phyloP scores from a whole-genome alignment of 2,329 filamentous ascomycete species.

The Aureobasidium namibiae region DNA sequence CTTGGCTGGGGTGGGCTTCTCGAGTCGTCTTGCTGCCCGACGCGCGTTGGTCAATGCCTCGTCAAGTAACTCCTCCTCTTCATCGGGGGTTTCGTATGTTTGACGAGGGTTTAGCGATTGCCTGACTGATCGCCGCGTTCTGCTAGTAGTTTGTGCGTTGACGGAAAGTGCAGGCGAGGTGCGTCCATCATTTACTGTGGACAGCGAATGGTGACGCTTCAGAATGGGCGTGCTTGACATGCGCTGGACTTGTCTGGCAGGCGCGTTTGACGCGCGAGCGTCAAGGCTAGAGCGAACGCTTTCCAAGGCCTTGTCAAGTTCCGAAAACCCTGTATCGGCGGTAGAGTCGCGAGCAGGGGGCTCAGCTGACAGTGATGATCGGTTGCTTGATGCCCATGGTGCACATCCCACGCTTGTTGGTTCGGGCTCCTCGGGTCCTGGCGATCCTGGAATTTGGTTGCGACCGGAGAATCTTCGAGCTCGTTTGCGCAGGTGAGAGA shows the following conservation, averaged over 20 bases:
- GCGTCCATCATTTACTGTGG: constrained; percentile 41
- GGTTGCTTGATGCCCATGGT: constrained; percentile 77
- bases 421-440: constrained; percentile 77
- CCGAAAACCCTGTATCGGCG: constrained; percentile 46
- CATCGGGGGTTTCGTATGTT: constrained; percentile 88
- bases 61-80: constrained; percentile 91
- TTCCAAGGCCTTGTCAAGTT: constrained; percentile 54
- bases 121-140: constrained; percentile 68
- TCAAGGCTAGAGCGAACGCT: constrained; percentile 53
- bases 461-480: constrained; percentile 87
- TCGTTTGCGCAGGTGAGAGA: constrained; percentile 90
- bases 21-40: constrained; percentile 64
- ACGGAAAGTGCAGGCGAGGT: constrained; percentile 42
- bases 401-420: constrained; percentile 77
- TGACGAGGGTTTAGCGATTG: constrained; percentile 64
- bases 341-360: constrained; percentile 33
- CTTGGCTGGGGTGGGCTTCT: constrained; percentile 22
- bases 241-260: constrained; percentile 9
- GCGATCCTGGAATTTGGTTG: constrained; percentile 72
- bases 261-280: constrained; percentile 21
- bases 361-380: constrained; percentile 58
- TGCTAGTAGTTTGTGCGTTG: constrained; percentile 41
- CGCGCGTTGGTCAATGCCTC: constrained; percentile 76
- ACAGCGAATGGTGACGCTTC: constrained; percentile 42
- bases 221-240: constrained; percentile 38